Evolutionary conservation across 441 rosid species (phyloP).

Genomic region (Aleurites moluccanus): DNA sequence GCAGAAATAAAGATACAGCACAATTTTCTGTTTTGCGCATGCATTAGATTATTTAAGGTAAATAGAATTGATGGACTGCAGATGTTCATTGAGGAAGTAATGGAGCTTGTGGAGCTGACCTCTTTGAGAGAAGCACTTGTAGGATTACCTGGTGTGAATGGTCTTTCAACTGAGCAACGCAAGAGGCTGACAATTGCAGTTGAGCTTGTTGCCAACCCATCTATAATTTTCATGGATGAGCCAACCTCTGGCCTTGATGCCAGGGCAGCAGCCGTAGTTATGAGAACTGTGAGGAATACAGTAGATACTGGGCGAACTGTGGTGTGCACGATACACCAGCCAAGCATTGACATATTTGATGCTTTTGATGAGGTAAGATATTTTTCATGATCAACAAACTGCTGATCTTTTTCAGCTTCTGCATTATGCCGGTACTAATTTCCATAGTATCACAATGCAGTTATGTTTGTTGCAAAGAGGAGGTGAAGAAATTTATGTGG

Average conservation of each 20-base stretch:
- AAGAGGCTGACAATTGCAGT: conserved; percentile 74
- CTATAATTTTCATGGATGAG: conserved; percentile 63
- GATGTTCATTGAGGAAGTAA: conserved; percentile 70
- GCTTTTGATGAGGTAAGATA: conserved; percentile 64
- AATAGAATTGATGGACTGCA: conserved; percentile 28
- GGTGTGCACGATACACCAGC: conserved; percentile 80
- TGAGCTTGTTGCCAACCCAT: conserved; percentile 72
- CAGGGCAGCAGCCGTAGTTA: conserved; percentile 70
- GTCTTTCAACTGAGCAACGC: conserved; percentile 69
- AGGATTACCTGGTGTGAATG: conserved; percentile 63
- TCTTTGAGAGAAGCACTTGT: conserved; percentile 57
- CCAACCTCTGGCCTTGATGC: conserved; percentile 83
- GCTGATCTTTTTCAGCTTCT: neutral
- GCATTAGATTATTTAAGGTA: neutral
- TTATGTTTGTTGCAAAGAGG: conserved; percentile 58
- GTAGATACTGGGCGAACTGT: conserved; percentile 75
- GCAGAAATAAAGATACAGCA: neutral
- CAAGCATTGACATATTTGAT: conserved; percentile 69
- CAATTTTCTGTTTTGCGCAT: neutral
- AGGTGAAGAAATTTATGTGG: conserved; percentile 64
- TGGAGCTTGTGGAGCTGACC: conserved; percentile 68
- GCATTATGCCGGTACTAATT: conserved; percentile 21
- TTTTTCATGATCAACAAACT: neutral
- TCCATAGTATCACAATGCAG: conserved; percentile 32
- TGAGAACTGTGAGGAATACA: conserved; percentile 69